Conservation (phyloP, 768 basidiomycete species). For the Tephrocybe sp. region DNA sequence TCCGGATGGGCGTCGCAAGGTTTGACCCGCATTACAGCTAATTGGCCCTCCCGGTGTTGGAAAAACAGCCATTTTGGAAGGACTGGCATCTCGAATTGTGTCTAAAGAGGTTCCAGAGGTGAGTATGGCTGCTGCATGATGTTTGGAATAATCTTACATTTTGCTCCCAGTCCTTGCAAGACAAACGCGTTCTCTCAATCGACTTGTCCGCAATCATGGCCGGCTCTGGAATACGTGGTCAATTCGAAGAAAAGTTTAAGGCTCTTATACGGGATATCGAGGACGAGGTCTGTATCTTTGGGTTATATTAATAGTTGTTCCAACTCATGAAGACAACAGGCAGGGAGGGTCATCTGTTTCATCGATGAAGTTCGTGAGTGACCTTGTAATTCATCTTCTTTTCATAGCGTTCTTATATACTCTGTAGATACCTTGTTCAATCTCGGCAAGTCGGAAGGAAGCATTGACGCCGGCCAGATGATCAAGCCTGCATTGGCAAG, state of each 20-base stretch:
- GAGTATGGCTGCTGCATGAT: slow-evolving; percentile 11
- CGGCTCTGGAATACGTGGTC: slow-evolving; percentile 87
- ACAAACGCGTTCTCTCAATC: slow-evolving; percentile 85
- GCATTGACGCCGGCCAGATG: slow-evolving; percentile 91
- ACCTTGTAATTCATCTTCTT: not conserved
- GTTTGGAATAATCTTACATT: not conserved
- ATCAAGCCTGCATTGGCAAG: slow-evolving; percentile 89
- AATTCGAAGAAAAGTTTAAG: slow-evolving; percentile 94
- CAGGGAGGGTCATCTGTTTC: slow-evolving; percentile 84
- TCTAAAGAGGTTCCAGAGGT: slow-evolving; percentile 92
- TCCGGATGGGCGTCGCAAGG: not conserved
- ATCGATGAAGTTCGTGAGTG: slow-evolving; percentile 91
- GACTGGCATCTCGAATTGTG: slow-evolving; percentile 83
- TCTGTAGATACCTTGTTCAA: slow-evolving; percentile 73
- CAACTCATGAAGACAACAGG: slow-evolving; percentile 27
- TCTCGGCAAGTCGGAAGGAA: slow-evolving; percentile 88
- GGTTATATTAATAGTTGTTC: slow-evolving; percentile 5
- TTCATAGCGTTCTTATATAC: not conserved
- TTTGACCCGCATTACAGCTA: slow-evolving; percentile 37
- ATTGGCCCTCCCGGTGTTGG: slow-evolving; percentile 89
- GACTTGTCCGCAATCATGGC: slow-evolving; percentile 84
- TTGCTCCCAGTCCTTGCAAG: slow-evolving; percentile 63
- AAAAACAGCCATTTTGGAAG: slow-evolving; percentile 91
- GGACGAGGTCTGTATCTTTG: slow-evolving; percentile 52
- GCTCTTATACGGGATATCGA: slow-evolving; percentile 88